phyloP scores from a whole-genome alignment of 2,329 filamentous ascomycete genomes.

The Penicillium expansum region DNA sequence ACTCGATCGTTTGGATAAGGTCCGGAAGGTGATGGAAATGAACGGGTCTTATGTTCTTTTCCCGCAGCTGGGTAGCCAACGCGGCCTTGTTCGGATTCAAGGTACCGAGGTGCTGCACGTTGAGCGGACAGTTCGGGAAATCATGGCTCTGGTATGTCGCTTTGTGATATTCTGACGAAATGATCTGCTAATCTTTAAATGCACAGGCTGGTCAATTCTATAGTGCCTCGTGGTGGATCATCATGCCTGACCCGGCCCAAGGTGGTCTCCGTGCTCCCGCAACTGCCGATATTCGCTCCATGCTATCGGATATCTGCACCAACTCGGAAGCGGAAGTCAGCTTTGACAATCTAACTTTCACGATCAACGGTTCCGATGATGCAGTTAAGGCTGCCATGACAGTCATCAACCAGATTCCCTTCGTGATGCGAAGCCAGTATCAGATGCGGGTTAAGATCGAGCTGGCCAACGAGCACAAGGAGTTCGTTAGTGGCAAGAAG shows the following conservation, averaged over 20 bases:
- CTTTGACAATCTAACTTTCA: slow-evolving; percentile 92
- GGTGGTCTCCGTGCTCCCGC: slow-evolving; percentile 59
- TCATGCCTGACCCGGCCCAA: slow-evolving; percentile 67
- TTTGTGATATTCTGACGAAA: background rate
- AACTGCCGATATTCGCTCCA: slow-evolving; percentile 72
- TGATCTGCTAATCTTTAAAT: slow-evolving; percentile 1
- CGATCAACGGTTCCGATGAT: slow-evolving; percentile 92
- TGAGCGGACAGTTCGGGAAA: slow-evolving; percentile 89
- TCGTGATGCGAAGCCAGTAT: slow-evolving; percentile 81
- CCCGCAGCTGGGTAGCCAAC: slow-evolving; percentile 80
- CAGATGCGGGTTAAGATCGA: slow-evolving; percentile 98
- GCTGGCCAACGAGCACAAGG: slow-evolving; percentile 98
- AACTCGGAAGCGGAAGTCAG: slow-evolving; percentile 93
- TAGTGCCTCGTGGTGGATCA: slow-evolving; percentile 92
- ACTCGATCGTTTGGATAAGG: slow-evolving; percentile 87
- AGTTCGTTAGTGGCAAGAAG: slow-evolving; percentile 99
- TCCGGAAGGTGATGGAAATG: slow-evolving; percentile 94
- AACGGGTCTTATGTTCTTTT: slow-evolving; percentile 96
- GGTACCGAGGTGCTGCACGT: slow-evolving; percentile 91
- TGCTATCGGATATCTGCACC: slow-evolving; percentile 92
- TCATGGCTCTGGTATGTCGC: slow-evolving; percentile 80
- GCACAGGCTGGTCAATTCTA: slow-evolving; percentile 90
- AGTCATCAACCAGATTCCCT: slow-evolving; percentile 87
- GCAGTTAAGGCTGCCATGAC: slow-evolving; percentile 92
- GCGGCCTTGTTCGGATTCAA: slow-evolving; percentile 82